phyloP scores from a whole-genome alignment of 2,329 filamentous ascomycete genomes.

The Boeremia exigua region DNA sequence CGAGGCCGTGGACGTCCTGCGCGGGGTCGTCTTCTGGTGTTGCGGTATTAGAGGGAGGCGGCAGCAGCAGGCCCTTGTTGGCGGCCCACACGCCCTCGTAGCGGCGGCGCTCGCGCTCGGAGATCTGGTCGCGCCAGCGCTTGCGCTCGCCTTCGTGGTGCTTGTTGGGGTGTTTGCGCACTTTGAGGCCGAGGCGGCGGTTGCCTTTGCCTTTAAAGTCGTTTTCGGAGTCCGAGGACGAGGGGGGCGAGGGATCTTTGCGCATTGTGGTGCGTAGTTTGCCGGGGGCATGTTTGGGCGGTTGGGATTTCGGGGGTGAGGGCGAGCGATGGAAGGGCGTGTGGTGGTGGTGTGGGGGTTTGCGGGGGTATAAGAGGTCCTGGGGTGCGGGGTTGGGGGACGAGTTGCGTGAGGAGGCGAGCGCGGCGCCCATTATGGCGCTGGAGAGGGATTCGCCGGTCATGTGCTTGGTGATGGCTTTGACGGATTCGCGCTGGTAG shows the following conservation, averaged over 20 bases:
- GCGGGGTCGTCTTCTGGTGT: neutral
- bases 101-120: slow-evolving; percentile 73
- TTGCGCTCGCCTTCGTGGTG: slow-evolving; percentile 78
- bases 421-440: slow-evolving; percentile 76
- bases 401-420: slow-evolving; percentile 65
- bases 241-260: slow-evolving; percentile 52
- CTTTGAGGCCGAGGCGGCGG: slow-evolving; percentile 57
- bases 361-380: slow-evolving; percentile 48
- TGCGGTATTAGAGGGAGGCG: slow-evolving; percentile 4
- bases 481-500: slow-evolving; percentile 47
- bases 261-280: slow-evolving; percentile 72
- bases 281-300: slow-evolving; percentile 48
- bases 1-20: slow-evolving; percentile 68
- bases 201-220: slow-evolving; percentile 62
- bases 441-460: slow-evolving; percentile 71
- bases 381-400: slow-evolving; percentile 41
- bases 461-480: slow-evolving; percentile 54
- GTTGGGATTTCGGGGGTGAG: slow-evolving; percentile 47
- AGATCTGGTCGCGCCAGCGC: slow-evolving; percentile 78
- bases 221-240: slow-evolving; percentile 61
- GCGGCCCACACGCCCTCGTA: slow-evolving; percentile 88
- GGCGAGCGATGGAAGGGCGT: slow-evolving; percentile 47
- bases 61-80: slow-evolving; percentile 66
- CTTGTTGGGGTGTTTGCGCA: slow-evolving; percentile 66
- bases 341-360: slow-evolving; percentile 41